A percentile compares a stretch with the other conserved stretches of the same genome.
Conservation (phyloP, 225 moss, liverwort and hornwort genomes). For the Pleurozium schreberi region DNA sequence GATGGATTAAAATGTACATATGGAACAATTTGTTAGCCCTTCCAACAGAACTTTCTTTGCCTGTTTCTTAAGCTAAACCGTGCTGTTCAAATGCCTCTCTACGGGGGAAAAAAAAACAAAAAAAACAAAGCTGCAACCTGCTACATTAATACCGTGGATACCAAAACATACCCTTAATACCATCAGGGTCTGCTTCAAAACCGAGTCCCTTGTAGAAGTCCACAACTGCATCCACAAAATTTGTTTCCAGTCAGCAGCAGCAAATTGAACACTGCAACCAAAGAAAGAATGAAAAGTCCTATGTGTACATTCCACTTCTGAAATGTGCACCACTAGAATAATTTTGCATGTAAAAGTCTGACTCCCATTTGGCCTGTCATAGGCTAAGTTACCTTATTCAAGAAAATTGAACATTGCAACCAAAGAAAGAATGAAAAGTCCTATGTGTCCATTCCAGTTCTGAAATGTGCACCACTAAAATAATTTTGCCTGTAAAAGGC, state of each 20-base stretch:
- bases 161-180: conserved; percentile 99
- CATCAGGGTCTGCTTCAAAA: conserved; percentile 97
- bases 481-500: too few relatives aligned
- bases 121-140: neutral
- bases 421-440: too few relatives aligned
- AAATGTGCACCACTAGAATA: too few relatives aligned
- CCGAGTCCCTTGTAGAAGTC: conserved; percentile 94
- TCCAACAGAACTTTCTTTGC: neutral
- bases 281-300: neutral
- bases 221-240: conserved; percentile 52
- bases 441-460: too few relatives aligned
- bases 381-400: too few relatives aligned
- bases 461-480: too few relatives aligned
- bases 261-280: neutral
- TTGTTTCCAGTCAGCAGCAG: neutral
- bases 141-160: conserved; percentile 75
- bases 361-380: too few relatives aligned
- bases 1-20: conserved; percentile 26
- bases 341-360: too few relatives aligned
- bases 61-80: neutral
- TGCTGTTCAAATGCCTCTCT: conserved; percentile 3
- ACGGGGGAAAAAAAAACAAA: neutral
- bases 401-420: too few relatives aligned
- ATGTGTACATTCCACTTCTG: too few relatives aligned
- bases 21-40: conserved; percentile 24